phyloP scores from a whole-genome alignment of 2,329 filamentous ascomycete genomes.

The Sclerotiophoma versabilis region DNA sequence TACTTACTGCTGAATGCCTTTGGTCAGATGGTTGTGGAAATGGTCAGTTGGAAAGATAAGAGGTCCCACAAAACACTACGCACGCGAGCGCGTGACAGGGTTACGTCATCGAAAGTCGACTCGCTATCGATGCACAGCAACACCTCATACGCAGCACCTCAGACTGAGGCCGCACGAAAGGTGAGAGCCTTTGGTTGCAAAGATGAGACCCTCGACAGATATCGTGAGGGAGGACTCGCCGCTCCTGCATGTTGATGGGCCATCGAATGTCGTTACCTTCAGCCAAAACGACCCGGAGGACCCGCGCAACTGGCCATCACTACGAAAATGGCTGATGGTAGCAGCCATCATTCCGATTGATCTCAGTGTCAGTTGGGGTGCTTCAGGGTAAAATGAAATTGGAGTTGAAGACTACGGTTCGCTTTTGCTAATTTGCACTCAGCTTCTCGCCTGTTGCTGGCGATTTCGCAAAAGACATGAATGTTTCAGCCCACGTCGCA shows the following conservation, averaged over 20 bases:
- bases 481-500: constrained; percentile 50
- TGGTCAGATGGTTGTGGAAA: background rate
- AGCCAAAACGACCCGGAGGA: constrained; percentile 35
- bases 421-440: background rate
- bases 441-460: constrained; percentile 53
- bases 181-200: background rate
- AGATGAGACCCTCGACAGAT: constrained; percentile 11
- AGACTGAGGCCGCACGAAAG: background rate
- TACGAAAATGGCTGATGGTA: constrained; percentile 47
- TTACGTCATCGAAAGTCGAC: constrained; percentile 11
- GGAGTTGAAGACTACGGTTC: too few species aligned
- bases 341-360: constrained; percentile 47
- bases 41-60: constrained; percentile 7
- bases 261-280: constrained; percentile 23
- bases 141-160: background rate
- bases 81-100: constrained; percentile 13
- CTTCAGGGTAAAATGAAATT: constrained; percentile 46
- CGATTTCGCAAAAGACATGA: constrained; percentile 54
- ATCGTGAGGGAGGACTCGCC: constrained; percentile 11
- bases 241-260: constrained; percentile 11
- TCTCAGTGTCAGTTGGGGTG: constrained; percentile 52
- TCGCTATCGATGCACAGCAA: background rate
- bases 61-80: constrained; percentile 13
- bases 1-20: background rate
- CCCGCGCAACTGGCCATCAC: constrained; percentile 44